Conservation (phyloP, 768 basidiomycete species). For the Paxillus rubicundulus region DNA sequence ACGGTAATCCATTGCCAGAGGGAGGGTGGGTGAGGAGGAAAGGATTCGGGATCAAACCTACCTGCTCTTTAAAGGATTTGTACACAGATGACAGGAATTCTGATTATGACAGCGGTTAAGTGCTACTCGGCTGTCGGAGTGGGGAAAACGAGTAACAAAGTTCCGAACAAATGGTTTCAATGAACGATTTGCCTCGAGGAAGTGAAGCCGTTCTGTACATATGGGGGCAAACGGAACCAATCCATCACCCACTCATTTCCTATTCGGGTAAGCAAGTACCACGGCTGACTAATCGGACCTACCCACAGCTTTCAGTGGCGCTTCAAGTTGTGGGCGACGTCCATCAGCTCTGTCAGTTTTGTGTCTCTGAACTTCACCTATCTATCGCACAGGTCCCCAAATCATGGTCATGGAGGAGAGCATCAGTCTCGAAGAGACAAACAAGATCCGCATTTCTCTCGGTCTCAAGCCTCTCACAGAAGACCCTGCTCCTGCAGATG, state of each 20-base stretch:
- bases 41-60: neutral
- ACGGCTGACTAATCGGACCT: neutral
- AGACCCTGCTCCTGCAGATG: conserved; percentile 65
- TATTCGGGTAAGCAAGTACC: neutral
- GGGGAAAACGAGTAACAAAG: neutral
- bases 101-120: neutral
- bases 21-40: neutral
- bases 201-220: neutral
- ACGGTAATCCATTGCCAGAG: conserved; percentile 10
- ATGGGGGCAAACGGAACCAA: neutral
- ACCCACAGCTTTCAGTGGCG: neutral
- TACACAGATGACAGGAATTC: neutral
- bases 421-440: conserved; percentile 91
- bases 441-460: conserved; percentile 90
- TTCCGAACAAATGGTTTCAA: neutral
- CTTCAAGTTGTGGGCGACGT: neutral
- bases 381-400: neutral
- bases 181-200: conserved; percentile 1
- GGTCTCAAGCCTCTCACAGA: conserved; percentile 93
- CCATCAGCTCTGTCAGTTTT: neutral
- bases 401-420: conserved; percentile 78
- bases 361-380: neutral
- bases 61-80: too few species aligned
- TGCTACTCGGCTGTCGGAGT: conserved; percentile 1
- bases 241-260: neutral